phyloP scores from a whole-genome alignment of 139 green algal species.

The Pleodorina starrii region DNA sequence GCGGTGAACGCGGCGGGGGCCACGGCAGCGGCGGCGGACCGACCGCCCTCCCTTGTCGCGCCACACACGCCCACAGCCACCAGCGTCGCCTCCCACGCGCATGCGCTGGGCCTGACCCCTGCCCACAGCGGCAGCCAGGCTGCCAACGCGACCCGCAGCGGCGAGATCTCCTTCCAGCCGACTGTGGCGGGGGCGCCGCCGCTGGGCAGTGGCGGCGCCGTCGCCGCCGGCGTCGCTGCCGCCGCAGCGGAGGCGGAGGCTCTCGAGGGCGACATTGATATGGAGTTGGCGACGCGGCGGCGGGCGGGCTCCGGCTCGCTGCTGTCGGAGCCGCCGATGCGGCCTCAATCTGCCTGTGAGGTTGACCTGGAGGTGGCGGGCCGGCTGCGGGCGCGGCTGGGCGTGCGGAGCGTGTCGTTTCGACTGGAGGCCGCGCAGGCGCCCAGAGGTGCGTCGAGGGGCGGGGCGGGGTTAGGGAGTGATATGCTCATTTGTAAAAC shows the following conservation, averaged over 20 bases:
- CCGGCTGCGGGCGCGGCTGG: background rate
- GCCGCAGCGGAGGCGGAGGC: background rate
- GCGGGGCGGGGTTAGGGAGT: background rate
- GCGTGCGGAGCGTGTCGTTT: conserved; percentile 25
- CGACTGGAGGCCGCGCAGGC: conserved; percentile 18
- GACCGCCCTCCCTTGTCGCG: background rate
- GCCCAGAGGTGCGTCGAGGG: conserved; percentile 6
- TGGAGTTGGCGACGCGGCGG: background rate
- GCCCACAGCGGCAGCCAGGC: background rate
- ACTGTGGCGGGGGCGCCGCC: background rate
- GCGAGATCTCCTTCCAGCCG: conserved; percentile 3
- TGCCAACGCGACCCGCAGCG: background rate
- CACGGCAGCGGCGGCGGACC: background rate
- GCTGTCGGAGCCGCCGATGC: background rate
- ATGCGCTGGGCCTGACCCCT: background rate
- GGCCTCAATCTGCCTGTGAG: background rate
- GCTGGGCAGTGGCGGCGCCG: background rate
- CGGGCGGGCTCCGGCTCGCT: background rate
- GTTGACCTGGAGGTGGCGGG: background rate
- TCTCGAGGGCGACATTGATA: background rate
- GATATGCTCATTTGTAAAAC: no score
- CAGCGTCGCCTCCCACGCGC: background rate
- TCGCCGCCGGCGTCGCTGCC: background rate
- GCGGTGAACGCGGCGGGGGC: background rate
- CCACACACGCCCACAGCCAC: background rate